These are phyloP conservation scores for Lentinula novae-zelandiae DNA, from an alignment of 1,284 basidiomycete species.

Conservation along the genomic window DNA sequence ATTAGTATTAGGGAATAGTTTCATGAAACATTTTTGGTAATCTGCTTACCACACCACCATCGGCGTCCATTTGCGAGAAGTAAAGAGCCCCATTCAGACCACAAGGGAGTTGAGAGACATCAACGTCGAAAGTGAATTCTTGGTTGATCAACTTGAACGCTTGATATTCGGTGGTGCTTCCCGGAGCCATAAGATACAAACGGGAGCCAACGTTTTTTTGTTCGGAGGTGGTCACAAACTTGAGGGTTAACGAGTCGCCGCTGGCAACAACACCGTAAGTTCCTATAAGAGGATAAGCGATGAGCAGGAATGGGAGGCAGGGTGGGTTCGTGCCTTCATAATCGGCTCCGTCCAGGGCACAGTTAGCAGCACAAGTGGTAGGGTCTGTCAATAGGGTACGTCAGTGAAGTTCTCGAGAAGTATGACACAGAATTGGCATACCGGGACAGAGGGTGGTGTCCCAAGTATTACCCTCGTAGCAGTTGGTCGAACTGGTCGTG, in stretches of 20 bases:
- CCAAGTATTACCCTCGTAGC: slow-evolving; percentile 45
- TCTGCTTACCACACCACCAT: slow-evolving; percentile 42
- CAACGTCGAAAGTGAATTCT: slow-evolving; percentile 44
- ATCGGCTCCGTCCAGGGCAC: slow-evolving; percentile 59
- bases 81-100: slow-evolving; percentile 52
- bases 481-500: slow-evolving; percentile 43
- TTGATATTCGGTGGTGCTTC: slow-evolving; percentile 40
- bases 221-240: slow-evolving; percentile 39
- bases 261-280: slow-evolving; percentile 42
- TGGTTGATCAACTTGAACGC: slow-evolving; percentile 51
- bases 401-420: background rate
- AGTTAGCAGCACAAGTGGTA: slow-evolving; percentile 45
- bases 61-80: slow-evolving; percentile 47
- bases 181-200: slow-evolving; percentile 42
- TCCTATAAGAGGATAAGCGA: slow-evolving; percentile 4
- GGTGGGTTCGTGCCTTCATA: slow-evolving; percentile 27
- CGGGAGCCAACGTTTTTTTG: slow-evolving; percentile 45
- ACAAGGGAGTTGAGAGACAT: slow-evolving; percentile 52
- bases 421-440: background rate
- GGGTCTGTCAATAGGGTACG: slow-evolving; percentile 22
- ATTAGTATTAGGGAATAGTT: background rate
- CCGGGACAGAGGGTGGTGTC: slow-evolving; percentile 42
- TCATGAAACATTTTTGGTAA: background rate
- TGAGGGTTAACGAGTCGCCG: slow-evolving; percentile 46
- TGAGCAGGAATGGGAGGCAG: background rate